A percentile compares a stretch with the other conserved stretches of the same genome.
Evolutionary conservation across 345 rosid genomes (phyloP).

Genomic region (Cochlearia excelsa): DNA sequence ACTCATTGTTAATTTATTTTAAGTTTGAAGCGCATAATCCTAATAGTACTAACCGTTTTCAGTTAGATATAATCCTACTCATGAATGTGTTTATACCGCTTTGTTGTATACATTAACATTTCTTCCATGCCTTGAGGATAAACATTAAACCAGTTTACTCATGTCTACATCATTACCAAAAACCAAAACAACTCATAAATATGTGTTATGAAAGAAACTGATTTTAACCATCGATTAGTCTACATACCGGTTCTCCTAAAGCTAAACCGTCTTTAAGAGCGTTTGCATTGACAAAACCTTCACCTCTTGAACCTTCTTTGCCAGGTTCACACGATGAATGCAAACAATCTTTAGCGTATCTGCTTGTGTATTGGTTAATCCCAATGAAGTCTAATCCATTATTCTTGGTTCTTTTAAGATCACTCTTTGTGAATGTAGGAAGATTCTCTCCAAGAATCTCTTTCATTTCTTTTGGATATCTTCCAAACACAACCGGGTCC

Average conservation of each 20-base stretch:
- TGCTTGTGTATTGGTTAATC: too few relatives aligned
- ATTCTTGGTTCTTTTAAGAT: too few relatives aligned
- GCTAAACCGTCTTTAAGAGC: constrained; percentile 42
- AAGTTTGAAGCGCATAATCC: too few relatives aligned
- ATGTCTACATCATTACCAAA: constrained; percentile 46
- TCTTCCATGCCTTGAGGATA: constrained; percentile 56
- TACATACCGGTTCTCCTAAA: constrained; percentile 55
- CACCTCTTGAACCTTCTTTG: constrained; percentile 46
- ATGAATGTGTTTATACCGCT: constrained; percentile 49
- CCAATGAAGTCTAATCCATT: too few relatives aligned
- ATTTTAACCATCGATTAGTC: constrained; percentile 1
- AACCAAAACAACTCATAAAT: background rate
- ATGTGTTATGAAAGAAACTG: too few relatives aligned
- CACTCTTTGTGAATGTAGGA: too few relatives aligned
- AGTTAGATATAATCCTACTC: constrained; percentile 53
- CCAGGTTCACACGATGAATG: constrained; percentile 51
- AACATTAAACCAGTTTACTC: constrained; percentile 45
- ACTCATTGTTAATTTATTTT: too few relatives aligned
- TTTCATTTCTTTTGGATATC: too few relatives aligned
- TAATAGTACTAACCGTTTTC: constrained; percentile 56
- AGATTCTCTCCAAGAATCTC: too few relatives aligned
- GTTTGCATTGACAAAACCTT: constrained; percentile 41
- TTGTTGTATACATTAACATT: constrained; percentile 42
- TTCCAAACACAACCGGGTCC: too few relatives aligned
- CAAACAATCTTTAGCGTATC: constrained; percentile 68